These are phyloP conservation scores for Dorcoceras hygrometricum DNA, from an alignment of 257 asterid genomes.

Conservation along the genomic window DNA sequence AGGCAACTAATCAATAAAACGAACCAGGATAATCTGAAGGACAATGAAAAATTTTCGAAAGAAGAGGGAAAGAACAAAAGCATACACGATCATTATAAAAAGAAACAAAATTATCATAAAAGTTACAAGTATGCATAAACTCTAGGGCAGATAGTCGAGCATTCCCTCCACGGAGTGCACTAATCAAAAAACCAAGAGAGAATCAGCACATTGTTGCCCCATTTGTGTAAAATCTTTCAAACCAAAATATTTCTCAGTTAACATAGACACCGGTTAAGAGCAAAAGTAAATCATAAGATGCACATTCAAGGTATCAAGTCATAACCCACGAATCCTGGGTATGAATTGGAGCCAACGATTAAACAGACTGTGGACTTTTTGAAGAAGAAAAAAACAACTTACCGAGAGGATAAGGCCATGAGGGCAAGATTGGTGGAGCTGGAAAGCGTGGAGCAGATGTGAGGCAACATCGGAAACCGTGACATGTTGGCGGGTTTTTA, in stretches of 20 bases:
- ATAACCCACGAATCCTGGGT: neutral
- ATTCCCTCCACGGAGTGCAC: neutral
- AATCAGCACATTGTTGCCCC: neutral
- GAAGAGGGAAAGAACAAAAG: constrained; percentile 2
- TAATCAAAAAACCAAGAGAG: neutral
- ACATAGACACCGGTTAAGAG: neutral
- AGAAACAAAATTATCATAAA: constrained; percentile 2
- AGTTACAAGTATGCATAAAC: constrained; percentile 2
- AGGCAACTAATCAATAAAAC: neutral
- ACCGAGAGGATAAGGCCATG: constrained; percentile 80
- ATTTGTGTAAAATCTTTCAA: neutral
- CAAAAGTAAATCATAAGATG: neutral
- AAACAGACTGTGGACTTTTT: neutral
- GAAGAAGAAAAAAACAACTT: neutral
- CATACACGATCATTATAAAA: neutral
- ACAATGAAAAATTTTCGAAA: neutral
- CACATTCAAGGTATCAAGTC: constrained; percentile 5
- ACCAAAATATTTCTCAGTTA: neutral
- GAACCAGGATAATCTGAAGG: neutral
- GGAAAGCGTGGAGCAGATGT: constrained; percentile 58
- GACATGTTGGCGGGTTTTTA: constrained; percentile 53
- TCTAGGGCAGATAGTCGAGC: neutral
- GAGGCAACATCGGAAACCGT: constrained; percentile 58
- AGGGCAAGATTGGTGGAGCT: constrained; percentile 76
- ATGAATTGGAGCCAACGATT: neutral